Conservation (phyloP, 2,329 filamentous ascomycete genomes). For the Trichoderma guizhouense region DNA sequence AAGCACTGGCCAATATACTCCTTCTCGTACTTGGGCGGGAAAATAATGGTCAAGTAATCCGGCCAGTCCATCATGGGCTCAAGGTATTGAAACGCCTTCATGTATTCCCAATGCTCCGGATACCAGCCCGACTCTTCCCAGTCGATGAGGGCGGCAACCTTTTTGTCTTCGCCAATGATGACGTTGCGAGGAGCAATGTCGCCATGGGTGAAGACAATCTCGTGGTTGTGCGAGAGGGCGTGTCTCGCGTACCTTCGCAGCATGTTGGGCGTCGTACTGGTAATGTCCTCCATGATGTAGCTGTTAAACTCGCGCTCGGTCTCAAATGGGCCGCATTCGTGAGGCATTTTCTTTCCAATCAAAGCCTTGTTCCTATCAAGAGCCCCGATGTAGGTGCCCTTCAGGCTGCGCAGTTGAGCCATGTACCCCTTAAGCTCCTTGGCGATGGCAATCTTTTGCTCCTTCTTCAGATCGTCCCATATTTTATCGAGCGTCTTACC, state of each 20-base stretch:
- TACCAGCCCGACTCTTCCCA: constrained; percentile 8
- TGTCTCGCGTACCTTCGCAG: not conserved
- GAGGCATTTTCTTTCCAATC: not conserved
- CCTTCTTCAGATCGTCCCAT: not conserved
- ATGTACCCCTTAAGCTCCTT: not conserved
- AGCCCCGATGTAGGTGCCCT: not conserved
- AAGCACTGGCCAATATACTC: not conserved
- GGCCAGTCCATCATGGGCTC: not conserved
- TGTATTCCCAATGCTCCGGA: not conserved
- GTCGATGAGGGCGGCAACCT: not conserved
- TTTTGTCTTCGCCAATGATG: not conserved
- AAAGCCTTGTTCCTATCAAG: not conserved
- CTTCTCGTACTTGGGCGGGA: not conserved
- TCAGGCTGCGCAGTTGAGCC: not conserved
- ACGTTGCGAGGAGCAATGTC: not conserved
- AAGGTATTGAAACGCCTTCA: not conserved
- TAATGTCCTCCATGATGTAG: not conserved
- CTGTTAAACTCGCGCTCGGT: not conserved
- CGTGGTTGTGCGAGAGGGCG: not conserved
- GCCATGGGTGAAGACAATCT: not conserved
- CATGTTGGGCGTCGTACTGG: not conserved
- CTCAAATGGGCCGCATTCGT: not conserved
- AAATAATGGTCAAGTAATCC: not conserved
- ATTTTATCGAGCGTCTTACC: not conserved
- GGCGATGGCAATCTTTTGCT: not conserved